These are phyloP conservation scores for Cyphellophora europaea DNA, from an alignment of 2,329 filamentous ascomycete species.

Conservation along the genomic window DNA sequence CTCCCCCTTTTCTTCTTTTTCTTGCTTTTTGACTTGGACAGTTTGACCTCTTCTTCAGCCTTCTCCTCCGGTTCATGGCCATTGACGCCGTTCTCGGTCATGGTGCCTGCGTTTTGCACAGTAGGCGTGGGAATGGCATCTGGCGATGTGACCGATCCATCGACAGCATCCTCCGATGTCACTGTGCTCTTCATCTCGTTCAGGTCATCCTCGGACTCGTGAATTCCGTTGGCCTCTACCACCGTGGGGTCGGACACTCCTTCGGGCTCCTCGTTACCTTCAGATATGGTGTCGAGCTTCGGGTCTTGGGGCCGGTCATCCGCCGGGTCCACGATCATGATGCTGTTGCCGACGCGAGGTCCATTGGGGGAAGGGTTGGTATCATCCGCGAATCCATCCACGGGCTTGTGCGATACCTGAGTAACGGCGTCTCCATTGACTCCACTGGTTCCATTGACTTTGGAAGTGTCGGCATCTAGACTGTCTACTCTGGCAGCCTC, in stretches of 20 bases:
- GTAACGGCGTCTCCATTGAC: neutral
- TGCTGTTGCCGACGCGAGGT: neutral
- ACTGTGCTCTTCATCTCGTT: neutral
- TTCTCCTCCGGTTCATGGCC: neutral
- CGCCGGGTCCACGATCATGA: too few relatives aligned
- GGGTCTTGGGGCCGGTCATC: too few relatives aligned
- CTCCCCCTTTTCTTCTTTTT: slow-evolving; percentile 1
- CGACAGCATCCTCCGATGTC: neutral
- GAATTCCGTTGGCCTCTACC: neutral
- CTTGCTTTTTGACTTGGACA: neutral
- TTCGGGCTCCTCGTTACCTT: too few relatives aligned
- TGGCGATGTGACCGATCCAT: neutral
- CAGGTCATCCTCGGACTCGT: neutral
- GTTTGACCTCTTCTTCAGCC: neutral
- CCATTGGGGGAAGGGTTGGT: neutral
- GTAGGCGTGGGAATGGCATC: neutral
- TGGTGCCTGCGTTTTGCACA: neutral
- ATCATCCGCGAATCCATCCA: neutral
- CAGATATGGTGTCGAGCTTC: too few relatives aligned
- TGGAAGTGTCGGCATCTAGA: neutral
- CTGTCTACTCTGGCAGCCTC: neutral
- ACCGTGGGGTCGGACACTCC: neutral
- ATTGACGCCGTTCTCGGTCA: neutral
- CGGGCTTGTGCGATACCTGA: neutral
- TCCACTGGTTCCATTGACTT: slow-evolving; percentile 1